Base-by-base conservation (phyloP, 257 asterid genomes). In the Solanum gandarillasii region DNA sequence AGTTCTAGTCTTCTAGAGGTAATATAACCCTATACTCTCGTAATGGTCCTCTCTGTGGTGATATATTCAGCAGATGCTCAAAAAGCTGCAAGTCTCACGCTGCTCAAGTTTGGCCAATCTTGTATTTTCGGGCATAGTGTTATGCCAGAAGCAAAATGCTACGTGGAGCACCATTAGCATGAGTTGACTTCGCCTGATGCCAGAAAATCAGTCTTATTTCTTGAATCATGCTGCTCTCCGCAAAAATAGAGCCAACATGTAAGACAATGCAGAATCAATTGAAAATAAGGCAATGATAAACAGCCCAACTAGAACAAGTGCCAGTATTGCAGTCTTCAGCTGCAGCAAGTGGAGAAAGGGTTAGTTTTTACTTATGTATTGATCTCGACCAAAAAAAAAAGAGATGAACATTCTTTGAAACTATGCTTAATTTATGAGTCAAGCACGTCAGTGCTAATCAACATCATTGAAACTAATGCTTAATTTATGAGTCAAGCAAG, bases 261-360 rank as follows among this genome's bases (percentile, higher is more conserved):
- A 96, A 62, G 96, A 94, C 82, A 96, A 88, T 25, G 95, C 95
- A 23, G 99, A 94, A 87, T 96, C 99, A 21, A 96, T 95, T 0
- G 98, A 92, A 18, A 96, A 87, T 83, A 96, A 93, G 72, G 97
- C 95, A 85, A 96, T 90, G 48, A 96, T 93, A 27, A 96, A 95
- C 92, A 94, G 38, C 20, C 94, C 99, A 81, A 95, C 98, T 4
- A 95, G 96, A 87, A 92, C 92, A 29, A 96, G 99, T 67, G 98
- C 95, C 90, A 96, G 90, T 38, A 91, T 91, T n/a, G 99, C 98
- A 2, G 98, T 96, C 93, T 94, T 95, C 90, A 96, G 93, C 99
- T 96, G 98, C 93, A 88, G 27, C 75, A 88, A 88, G 6, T 88
- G 84, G 27, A 62, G 55, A 84, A 87, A 84, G 39, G 39, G 16